Conservation (phyloP, 163 green algal species). For the Volvox carteri region DNA sequence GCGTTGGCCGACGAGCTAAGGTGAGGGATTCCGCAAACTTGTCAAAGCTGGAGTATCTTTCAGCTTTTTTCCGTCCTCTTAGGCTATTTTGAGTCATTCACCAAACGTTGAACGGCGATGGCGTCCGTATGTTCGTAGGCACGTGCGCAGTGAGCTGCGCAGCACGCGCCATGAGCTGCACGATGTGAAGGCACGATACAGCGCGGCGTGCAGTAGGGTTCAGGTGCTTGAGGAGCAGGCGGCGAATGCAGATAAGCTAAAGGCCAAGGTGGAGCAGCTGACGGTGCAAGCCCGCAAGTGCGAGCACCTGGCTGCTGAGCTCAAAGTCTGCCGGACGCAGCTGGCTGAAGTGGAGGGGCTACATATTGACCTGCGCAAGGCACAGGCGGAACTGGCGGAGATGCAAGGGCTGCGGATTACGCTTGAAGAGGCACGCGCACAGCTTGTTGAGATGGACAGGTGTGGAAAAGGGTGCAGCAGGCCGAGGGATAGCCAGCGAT, state of each 20-base stretch:
- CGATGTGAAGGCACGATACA: conserved; percentile 13
- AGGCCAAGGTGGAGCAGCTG: not conserved
- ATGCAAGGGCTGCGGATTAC: not conserved
- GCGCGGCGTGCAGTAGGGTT: not conserved
- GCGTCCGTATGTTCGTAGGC: no score
- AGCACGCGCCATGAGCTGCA: conserved; percentile 20
- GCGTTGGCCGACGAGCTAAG: conserved; percentile 9
- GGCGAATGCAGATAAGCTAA: not conserved
- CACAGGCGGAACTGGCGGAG: conserved; percentile 38
- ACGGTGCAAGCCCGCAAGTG: conserved; percentile 26
- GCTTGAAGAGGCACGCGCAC: conserved; percentile 52
- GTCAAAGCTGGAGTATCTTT: not conserved
- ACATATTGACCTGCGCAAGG: conserved; percentile 32
- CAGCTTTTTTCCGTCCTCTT: no score
- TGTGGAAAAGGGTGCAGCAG: not conserved
- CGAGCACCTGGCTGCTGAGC: conserved; percentile 35
- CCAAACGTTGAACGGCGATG: no score
- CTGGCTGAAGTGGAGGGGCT: conserved; percentile 36
- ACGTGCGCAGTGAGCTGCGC: conserved; percentile 35
- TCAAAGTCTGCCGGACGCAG: not conserved
- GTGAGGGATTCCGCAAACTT: not conserved
- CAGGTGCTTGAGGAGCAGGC: conserved; percentile 47
- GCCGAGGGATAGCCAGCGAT: no score
- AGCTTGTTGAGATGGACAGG: conserved; percentile 56
- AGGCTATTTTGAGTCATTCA: no score